Base-by-base conservation (phyloP, 371 early-diverging fungal genomes). In the Dichotomocladium elegans region DNA sequence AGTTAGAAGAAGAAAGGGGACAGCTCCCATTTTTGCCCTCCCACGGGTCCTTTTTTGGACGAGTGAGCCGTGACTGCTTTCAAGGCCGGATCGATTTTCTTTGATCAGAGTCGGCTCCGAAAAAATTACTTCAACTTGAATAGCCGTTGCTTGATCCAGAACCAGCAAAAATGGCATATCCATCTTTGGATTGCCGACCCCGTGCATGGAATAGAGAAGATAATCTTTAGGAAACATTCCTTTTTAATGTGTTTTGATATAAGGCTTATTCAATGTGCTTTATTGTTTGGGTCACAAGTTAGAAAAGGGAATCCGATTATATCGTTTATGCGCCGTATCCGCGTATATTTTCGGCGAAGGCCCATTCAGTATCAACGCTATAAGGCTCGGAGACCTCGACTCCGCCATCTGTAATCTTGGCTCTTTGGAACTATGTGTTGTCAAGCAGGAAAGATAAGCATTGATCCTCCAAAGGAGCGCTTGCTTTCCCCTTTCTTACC, bases 321-420 rank as follows among this genome's bases (percentile, higher is more conserved):
- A n/a, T n/a, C n/a, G 37, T 15, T 48, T 82, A 80, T 46, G 82
- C 87, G 53, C 94, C 93, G 70, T 95, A 95, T 17, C 97, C 95
- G 49, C 88, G 77, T 61, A 95, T 88, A 42, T 60, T 64, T 62
- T 94, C 96, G 34, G 95, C 99, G 79, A 96, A 89, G 28, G 63
- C 68, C 99, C 98, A 98, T 64, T 98, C 91, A n/a, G 97, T 94
- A 14, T 80, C 81, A 22, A 97, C 81, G 34, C 77, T 60, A 78
- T 94, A 93, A 50, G 98, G 94, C 48, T 89, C 96, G 19, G 88
- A 82, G 54, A 97, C 87, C 41, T 81, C 80, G 46, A 90, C 81
- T 35, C 97, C 97, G 22, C 68, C 72, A 25, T 74, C 83, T 15
- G 90, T 95, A 58, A 96, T 85, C 61, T 84, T 95, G 34, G 95